A percentile compares a stretch with the other conserved stretches of the same genome.
These are phyloP conservation scores for Glycyrrhiza uralensis DNA, from an alignment of 306 rosid genomes.

Conservation along the genomic window DNA sequence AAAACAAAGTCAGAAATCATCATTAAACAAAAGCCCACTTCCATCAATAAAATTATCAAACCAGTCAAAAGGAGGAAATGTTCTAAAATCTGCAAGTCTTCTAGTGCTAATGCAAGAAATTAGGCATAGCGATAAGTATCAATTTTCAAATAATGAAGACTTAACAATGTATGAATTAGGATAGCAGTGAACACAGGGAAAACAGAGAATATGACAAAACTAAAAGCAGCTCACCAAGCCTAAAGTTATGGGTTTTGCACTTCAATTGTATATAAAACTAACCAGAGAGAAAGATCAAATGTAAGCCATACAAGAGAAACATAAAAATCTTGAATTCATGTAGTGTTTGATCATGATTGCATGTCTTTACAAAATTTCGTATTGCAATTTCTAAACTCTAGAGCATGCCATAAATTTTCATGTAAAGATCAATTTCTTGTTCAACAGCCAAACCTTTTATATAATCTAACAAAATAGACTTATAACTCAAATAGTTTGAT, in stretches of 20 bases:
- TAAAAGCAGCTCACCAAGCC: background rate
- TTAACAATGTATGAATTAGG: background rate
- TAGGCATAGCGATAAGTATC: background rate
- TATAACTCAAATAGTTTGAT: background rate
- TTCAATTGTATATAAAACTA: background rate
- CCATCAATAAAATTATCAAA: background rate
- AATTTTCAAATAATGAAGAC: slow-evolving; percentile 1
- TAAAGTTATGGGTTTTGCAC: background rate
- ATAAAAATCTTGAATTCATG: background rate
- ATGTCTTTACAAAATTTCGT: background rate
- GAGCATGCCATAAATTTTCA: slow-evolving; percentile 11
- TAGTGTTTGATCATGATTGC: background rate
- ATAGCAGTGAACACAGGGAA: background rate
- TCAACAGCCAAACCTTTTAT: background rate
- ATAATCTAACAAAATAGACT: background rate
- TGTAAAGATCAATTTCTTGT: background rate
- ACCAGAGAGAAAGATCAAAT: slow-evolving; percentile 2
- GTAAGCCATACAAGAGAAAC: background rate
- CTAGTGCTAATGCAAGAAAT: slow-evolving; percentile 4
- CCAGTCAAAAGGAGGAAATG: background rate
- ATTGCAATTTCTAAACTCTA: background rate
- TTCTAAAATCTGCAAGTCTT: background rate
- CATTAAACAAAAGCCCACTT: background rate
- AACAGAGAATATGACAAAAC: background rate
- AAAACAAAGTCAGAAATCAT: background rate